Conservation (phyloP, 768 basidiomycete genomes). For the Trametes meyenii region DNA sequence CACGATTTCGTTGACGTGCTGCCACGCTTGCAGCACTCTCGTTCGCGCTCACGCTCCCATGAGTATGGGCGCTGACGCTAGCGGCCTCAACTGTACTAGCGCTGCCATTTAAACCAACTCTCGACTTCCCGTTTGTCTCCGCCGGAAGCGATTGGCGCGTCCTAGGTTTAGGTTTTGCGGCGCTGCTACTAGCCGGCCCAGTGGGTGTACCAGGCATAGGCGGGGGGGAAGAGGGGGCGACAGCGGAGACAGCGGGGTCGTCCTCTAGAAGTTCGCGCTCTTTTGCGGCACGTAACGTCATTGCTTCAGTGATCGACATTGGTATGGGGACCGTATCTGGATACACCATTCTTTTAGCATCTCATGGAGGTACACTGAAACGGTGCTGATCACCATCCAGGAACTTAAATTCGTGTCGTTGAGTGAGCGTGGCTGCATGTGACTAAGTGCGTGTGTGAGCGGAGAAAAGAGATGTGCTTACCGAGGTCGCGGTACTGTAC, state of each 20-base stretch:
- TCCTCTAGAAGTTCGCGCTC: slow-evolving; percentile 61
- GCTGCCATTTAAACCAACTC: slow-evolving; percentile 9
- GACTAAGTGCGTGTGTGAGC: slow-evolving; percentile 8
- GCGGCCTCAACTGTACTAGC: background rate
- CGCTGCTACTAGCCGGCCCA: slow-evolving; percentile 10
- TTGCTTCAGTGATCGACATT: slow-evolving; percentile 60
- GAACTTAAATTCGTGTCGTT: slow-evolving; percentile 71
- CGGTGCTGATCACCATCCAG: slow-evolving; percentile 52
- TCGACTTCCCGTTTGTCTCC: slow-evolving; percentile 10
- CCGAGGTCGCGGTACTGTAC: slow-evolving; percentile 79
- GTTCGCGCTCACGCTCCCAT: slow-evolving; percentile 2
- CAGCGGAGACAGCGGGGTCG: slow-evolving; percentile 27
- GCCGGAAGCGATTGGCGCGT: slow-evolving; percentile 14
- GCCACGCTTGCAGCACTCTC: background rate
- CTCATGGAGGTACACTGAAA: background rate
- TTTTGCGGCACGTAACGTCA: slow-evolving; percentile 53
- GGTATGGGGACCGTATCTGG: slow-evolving; percentile 71
- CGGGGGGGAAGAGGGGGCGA: slow-evolving; percentile 11
- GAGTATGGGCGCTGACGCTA: background rate
- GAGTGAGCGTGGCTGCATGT: slow-evolving; percentile 54
- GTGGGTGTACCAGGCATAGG: background rate
- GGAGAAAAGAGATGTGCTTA: slow-evolving; percentile 38
- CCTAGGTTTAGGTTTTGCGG: background rate
- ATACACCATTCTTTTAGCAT: slow-evolving; percentile 5
- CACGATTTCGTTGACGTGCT: slow-evolving; percentile 11